Percentiles rank a stretch among this genome's conserved stretches.
These are phyloP conservation scores for Nadsonia commutata DNA, from an alignment of 1,139 yeast genomes.

Conservation along the genomic window DNA sequence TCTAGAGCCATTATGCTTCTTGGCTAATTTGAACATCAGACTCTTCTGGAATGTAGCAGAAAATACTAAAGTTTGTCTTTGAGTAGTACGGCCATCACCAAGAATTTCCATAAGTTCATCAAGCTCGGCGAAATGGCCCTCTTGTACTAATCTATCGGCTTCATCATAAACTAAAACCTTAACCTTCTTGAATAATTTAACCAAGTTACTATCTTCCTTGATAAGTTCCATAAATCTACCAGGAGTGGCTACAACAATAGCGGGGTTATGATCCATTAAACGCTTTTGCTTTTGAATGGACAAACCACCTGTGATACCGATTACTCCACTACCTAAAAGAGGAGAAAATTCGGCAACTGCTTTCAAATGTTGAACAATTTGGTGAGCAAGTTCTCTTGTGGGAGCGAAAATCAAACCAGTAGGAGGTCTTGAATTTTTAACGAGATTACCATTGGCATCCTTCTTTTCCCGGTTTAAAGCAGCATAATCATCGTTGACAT, in stretches of 20 bases:
- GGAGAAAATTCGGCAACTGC: conserved; percentile 47
- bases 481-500: conserved; percentile 2
- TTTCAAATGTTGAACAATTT: conserved; percentile 69
- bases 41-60: conserved; percentile 88
- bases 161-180: conserved; percentile 80
- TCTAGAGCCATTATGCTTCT: conserved; percentile 15
- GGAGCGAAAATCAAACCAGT: conserved; percentile 82
- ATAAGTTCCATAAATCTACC: conserved; percentile 81
- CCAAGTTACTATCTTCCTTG: conserved; percentile 35
- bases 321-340: conserved; percentile 35
- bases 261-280: conserved; percentile 57
- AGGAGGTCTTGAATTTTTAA: conserved; percentile 26
- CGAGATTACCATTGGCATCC: conserved; percentile 11
- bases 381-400: conserved; percentile 92
- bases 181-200: conserved; percentile 43
- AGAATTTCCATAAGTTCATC: conserved; percentile 55
- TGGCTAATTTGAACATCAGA: conserved; percentile 58
- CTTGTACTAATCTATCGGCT: conserved; percentile 92
- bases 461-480: conserved; percentile 11
- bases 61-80: conserved; percentile 83
- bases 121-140: conserved; percentile 91
- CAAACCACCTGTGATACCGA: conserved; percentile 87
- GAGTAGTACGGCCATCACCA: conserved; percentile 24
- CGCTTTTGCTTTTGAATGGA: conserved; percentile 89
- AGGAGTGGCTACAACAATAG: conserved; percentile 85